A percentile compares a stretch with the other conserved stretches of the same genome.
These are phyloP conservation scores for Tolypocladium tropicale DNA, from an alignment of 2,329 filamentous ascomycete species.

Conservation along the genomic window DNA sequence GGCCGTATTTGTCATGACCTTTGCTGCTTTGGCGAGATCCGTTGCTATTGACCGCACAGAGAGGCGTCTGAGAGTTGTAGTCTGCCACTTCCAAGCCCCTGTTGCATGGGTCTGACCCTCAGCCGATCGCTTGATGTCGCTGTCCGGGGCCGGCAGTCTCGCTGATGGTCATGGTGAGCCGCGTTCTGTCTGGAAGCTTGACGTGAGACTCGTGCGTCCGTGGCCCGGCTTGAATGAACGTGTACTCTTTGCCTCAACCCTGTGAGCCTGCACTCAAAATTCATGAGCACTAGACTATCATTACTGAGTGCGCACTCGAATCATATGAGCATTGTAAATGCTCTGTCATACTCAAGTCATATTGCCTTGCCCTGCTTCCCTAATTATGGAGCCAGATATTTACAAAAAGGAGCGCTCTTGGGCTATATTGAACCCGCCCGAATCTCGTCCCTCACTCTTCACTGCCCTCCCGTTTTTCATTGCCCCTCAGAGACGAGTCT, in stretches of 20 bases:
- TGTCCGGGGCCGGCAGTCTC: neutral
- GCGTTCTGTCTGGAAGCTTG: neutral
- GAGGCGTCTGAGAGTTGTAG: neutral
- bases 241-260: neutral
- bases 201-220: neutral
- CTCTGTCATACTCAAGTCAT: neutral
- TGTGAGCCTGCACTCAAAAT: neutral
- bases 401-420: too few relatives aligned
- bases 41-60: neutral
- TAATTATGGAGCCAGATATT: neutral
- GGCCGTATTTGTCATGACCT: neutral
- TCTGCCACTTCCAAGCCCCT: neutral
- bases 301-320: too few relatives aligned
- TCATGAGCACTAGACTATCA: too few relatives aligned
- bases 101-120: too few relatives aligned
- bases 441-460: too few relatives aligned
- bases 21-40: neutral
- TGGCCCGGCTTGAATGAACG: too few relatives aligned
- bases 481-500: conserved; percentile 47
- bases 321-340: neutral
- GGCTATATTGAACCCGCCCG: too few relatives aligned
- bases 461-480: neutral
- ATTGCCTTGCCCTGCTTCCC: neutral
- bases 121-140: too few relatives aligned
- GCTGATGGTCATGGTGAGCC: neutral